Conservation (phyloP, 768 basidiomycete species). For the Boletus eberwhitei region DNA sequence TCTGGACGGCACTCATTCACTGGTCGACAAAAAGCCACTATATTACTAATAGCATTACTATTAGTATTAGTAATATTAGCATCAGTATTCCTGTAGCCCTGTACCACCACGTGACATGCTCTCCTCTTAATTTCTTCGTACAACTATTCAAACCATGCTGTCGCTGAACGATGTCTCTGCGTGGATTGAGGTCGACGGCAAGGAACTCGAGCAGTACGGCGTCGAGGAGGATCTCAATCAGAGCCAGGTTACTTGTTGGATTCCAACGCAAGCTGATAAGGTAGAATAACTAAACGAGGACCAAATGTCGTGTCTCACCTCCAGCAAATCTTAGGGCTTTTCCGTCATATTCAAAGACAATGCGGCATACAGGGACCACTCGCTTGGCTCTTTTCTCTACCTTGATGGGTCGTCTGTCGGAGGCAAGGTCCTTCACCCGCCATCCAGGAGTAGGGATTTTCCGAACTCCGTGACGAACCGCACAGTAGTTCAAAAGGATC, state of each 20-base stretch:
- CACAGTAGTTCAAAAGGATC: constrained; percentile 1
- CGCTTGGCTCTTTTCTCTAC: not conserved
- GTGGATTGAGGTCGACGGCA: constrained; percentile 29
- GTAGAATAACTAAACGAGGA: constrained; percentile 5
- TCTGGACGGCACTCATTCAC: constrained; percentile 2
- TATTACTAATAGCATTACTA: no score
- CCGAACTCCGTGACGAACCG: not conserved
- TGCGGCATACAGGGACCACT: not conserved
- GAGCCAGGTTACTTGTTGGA: constrained; percentile 29
- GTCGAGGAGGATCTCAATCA: constrained; percentile 16
- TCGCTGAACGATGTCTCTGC: constrained; percentile 20
- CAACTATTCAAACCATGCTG: constrained; percentile 14
- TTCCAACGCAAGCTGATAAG: constrained; percentile 26
- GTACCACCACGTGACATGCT: constrained; percentile 19
- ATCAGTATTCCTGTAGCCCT: not conserved
- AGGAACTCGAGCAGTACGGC: constrained; percentile 24
- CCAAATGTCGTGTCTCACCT: not conserved
- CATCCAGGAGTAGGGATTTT: not conserved
- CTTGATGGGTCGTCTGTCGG: constrained; percentile 19
- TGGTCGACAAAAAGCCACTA: not conserved
- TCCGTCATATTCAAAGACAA: constrained; percentile 23
- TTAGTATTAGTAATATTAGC: no score
- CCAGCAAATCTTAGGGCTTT: constrained; percentile 18
- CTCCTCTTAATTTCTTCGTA: not conserved
- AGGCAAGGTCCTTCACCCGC: constrained; percentile 7